phyloP scores from a whole-genome alignment of 306 rosid genomes.

The Lablab purpureus region DNA sequence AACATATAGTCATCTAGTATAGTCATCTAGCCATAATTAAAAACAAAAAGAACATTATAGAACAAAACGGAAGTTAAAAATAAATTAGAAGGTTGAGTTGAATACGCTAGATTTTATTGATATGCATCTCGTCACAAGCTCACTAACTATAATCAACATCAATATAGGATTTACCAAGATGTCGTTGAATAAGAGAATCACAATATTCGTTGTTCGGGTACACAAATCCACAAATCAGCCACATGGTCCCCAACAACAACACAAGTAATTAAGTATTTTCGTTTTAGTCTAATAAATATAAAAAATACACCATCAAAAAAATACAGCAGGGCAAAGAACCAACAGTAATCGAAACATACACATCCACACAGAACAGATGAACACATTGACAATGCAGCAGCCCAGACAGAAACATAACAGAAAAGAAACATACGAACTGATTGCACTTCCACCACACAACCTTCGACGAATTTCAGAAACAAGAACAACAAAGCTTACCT shows the following conservation, averaged over 20 bases:
- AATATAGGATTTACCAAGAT: neutral
- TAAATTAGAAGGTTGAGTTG: neutral
- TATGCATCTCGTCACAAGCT: neutral
- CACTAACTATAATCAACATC: neutral
- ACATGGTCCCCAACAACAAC: slow-evolving; percentile 36
- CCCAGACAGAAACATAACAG: neutral
- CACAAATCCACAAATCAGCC: neutral
- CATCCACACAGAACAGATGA: neutral
- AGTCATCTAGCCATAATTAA: too few species aligned
- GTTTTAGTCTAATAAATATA: neutral
- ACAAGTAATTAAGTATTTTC: slow-evolving; percentile 2
- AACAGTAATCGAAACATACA: neutral
- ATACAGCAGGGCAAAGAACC: neutral
- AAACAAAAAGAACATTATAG: neutral
- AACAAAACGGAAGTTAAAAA: neutral
- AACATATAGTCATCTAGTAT: neutral
- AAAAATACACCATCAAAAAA: neutral
- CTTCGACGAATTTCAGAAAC: neutral
- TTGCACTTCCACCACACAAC: neutral
- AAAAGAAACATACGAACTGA: neutral
- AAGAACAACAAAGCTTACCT: slow-evolving; percentile 61
- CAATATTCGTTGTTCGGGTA: neutral
- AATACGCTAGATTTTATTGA: neutral
- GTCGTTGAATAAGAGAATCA: slow-evolving; percentile 1
- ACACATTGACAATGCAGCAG: neutral